Conservation (phyloP, 1,139 yeast genomes). For the Candida glucosophila region DNA sequence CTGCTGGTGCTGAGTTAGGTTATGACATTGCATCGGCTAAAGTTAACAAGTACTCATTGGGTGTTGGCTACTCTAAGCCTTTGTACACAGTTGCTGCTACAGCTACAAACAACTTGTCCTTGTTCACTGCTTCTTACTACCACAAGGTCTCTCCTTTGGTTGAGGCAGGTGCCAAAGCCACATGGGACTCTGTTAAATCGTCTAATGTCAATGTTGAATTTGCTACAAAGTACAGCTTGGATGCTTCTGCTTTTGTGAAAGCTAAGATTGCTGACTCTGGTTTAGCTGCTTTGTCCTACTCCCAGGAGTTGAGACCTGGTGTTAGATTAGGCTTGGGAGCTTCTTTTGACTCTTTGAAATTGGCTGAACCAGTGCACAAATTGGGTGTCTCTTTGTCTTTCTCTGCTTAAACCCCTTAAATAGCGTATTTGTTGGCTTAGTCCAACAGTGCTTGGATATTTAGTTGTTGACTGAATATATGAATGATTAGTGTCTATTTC, state of each 20-base stretch:
- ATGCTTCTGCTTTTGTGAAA: constrained; percentile 81
- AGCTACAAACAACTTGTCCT: constrained; percentile 82
- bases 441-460: no score
- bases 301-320: constrained; percentile 94
- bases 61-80: constrained; percentile 88
- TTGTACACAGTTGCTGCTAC: constrained; percentile 83
- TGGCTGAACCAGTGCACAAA: constrained; percentile 97
- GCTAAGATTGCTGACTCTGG: constrained; percentile 98
- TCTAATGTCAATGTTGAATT: constrained; percentile 75
- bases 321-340: constrained; percentile 97
- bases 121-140: constrained; percentile 94
- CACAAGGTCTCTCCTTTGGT: constrained; percentile 87
- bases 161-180: constrained; percentile 97
- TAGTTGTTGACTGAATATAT: no score
- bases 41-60: constrained; percentile 90
- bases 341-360: constrained; percentile 91
- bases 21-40: constrained; percentile 91
- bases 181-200: constrained; percentile 79
- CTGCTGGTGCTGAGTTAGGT: constrained; percentile 96
- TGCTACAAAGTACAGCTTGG: constrained; percentile 91
- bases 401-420: constrained; percentile 68
- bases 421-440: no score
- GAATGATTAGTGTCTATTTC: no score
- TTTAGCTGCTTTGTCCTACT: constrained; percentile 88
- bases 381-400: constrained; percentile 91